A percentile compares a stretch with the other conserved stretches of the same genome.
Conservation (phyloP, 805 yeast species). For the Starmera caribaea region DNA sequence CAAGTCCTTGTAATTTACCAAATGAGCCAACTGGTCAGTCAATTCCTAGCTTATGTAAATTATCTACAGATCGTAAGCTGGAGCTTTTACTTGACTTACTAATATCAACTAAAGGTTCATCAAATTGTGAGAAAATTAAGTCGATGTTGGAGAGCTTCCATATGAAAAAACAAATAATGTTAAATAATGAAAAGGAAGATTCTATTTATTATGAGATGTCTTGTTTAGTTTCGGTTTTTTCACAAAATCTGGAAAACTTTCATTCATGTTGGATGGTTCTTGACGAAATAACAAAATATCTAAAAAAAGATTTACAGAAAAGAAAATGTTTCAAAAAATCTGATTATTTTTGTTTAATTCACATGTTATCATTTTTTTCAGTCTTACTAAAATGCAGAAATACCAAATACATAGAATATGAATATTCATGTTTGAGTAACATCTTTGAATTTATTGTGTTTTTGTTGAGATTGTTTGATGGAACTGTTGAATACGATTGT, state of each 20-base stretch:
- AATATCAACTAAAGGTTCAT: constrained; percentile 4
- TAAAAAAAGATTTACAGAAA: constrained; percentile 3
- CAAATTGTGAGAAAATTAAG: constrained; percentile 3
- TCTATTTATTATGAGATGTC: constrained; percentile 12
- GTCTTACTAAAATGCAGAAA: constrained; percentile 7
- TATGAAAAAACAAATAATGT: constrained; percentile 2
- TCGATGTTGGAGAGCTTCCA: constrained; percentile 3
- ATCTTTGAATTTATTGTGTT: constrained; percentile 6
- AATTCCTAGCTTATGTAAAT: constrained; percentile 7
- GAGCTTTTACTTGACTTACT: not conserved
- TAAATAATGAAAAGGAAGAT: constrained; percentile 4
- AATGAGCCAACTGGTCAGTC: constrained; percentile 4
- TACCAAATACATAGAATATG: constrained; percentile 8
- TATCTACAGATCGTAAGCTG: not conserved
- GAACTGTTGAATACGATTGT: constrained; percentile 8
- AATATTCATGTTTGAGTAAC: constrained; percentile 6
- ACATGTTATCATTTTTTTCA: constrained; percentile 8
- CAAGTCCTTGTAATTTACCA: constrained; percentile 3
- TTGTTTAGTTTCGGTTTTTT: constrained; percentile 11
- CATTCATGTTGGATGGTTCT: constrained; percentile 12
- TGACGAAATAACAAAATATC: constrained; percentile 5
- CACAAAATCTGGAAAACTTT: constrained; percentile 3
- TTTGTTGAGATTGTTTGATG: constrained; percentile 7
- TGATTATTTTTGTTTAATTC: constrained; percentile 12
- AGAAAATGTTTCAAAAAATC: constrained; percentile 8